Evolutionary conservation across 441 rosid genomes (phyloP), one percentile per base, ranked within the genome.

Genomic region (Pelargonium australe): DNA sequence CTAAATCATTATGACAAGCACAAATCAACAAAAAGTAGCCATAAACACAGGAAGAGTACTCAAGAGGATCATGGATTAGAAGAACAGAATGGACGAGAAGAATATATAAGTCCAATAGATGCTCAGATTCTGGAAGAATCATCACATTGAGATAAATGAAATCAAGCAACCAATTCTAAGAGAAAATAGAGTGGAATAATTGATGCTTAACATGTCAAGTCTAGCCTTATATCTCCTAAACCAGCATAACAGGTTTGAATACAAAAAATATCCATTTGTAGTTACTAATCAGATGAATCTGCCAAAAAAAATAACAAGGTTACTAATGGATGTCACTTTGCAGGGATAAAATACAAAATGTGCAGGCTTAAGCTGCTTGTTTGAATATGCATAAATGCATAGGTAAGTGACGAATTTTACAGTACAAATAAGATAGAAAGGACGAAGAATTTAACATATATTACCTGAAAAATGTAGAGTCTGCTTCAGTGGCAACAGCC

Each of bases 401-500:
- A 5, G 41, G 41, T 37, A 55, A 7, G 2, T 14, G 14, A 14
- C 19, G 5, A 5, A 55, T 2, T 16, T 55, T 37, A 5, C 41
- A 6, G 41, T 37, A 37, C 41, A 37, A 37, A 55, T 55, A 55
- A 55, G 23, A 5, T 5, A 1, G 23, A 14, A 16, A 7, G 19
- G 5, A 49, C 4, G n/a, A 13, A n/a, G 13, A 13, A 49, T n/a
- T 49, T 49, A 55, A 55, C 13, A 75, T 72, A 19, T 12, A 67
- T 79, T 79, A 94, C 99, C 99, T 94, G 80, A 88, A 94, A 81
- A 94, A 91, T 7, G 97, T 91, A 49, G 99, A 94, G 68, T 94
- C 99, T 53, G 97, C 99, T 82, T 94, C 99, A 63, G 99, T 91
- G 53, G 99, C 99, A 75, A 95, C 99, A 75, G 99, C 99, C 83